Percentiles rank a stretch among this genome's conserved stretches.
Evolutionary conservation across 2,329 filamentous ascomycete species (phyloP).

Genomic region (Clonostachys rhizophaga): DNA sequence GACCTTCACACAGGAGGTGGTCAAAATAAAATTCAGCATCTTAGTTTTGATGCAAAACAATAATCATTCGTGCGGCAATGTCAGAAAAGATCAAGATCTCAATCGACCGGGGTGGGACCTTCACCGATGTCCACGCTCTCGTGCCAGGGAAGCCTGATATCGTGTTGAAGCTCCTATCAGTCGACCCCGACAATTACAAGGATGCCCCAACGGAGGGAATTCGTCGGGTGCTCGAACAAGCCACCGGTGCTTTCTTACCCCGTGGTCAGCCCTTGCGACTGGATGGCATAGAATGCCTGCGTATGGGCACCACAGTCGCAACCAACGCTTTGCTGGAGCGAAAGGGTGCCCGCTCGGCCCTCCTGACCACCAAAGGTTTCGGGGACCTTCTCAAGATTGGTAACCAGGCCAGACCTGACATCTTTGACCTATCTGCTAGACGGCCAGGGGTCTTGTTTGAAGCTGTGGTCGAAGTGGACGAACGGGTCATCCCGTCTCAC

Average conservation of each 20-base stretch:
- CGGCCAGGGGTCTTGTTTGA: constrained; percentile 66
- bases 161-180: constrained; percentile 70
- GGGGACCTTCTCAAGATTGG: constrained; percentile 70
- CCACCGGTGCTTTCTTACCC: constrained; percentile 49
- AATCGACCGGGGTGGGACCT: constrained; percentile 65
- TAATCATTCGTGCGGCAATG: no score
- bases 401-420: constrained; percentile 66
- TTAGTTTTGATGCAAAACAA: no score
- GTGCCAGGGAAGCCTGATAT: constrained; percentile 64
- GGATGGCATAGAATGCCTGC: constrained; percentile 56
- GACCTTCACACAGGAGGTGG: no score
- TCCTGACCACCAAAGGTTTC: constrained; percentile 65
- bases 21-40: no score
- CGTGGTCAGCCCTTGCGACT: constrained; percentile 22
- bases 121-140: constrained; percentile 66
- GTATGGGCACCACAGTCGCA: constrained; percentile 73
- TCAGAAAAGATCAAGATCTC: constrained; percentile 13
- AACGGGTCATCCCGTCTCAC: constrained; percentile 59
- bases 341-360: constrained; percentile 66
- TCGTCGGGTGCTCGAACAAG: constrained; percentile 57
- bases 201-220: constrained; percentile 71
- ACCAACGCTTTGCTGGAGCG: constrained; percentile 71
- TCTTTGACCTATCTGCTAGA: constrained; percentile 66
- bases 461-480: constrained; percentile 64
- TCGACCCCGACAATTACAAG: constrained; percentile 65